Evolutionary conservation across 2,329 filamentous ascomycete species (phyloP), one percentile per base, ranked within the genome.

Genomic region (Colletotrichum lindemuthianum): DNA sequence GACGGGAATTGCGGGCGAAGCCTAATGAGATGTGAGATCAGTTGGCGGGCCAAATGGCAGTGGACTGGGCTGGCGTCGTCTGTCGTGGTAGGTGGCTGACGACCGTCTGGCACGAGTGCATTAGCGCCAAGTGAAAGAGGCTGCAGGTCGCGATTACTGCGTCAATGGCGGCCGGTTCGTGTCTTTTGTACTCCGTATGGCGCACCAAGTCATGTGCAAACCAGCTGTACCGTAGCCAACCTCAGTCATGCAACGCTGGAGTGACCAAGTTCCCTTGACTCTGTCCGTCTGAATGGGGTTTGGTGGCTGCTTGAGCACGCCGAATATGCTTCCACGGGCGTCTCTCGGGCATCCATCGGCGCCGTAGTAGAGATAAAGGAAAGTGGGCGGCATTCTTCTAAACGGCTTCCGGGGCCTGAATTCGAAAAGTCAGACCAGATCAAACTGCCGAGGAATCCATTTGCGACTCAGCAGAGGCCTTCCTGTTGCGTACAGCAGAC

Each of bases 31-130:
- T 24, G 24, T 24, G 24, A 24, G 24, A 24, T 24, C 24, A 24
- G 24, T 24, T 24, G 24, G 24, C 24, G 24, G 24, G 4, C 24
- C 24, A 24, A 24, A 24, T 24, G 24, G 24, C 24, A 24, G 24
- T 24, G 24, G 24, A 24, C 24, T 24, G 24, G 24, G 24, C 24
- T 24, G 24, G 24, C 24, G 24, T 24, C 24, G 24, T 13, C 9
- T 40, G 37, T n/a, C 39, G 57, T 56, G 51, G 40, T 36, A 60
- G 50, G 44, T 65, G 61, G 61, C 61, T 61, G 50, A 61, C 61
- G 61, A 65, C 40, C 43, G 47, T 53, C 57, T 54, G 61, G 24
- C 16, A 34, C 44, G 45, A 11, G 39, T 56, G 40, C 43, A 15
- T 56, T 65, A 37, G 61, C 57, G 51, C 39, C 45, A 33, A 53